Base-by-base conservation (phyloP, 192 early-diverging fungal species). In the Phycomyces nitens region DNA sequence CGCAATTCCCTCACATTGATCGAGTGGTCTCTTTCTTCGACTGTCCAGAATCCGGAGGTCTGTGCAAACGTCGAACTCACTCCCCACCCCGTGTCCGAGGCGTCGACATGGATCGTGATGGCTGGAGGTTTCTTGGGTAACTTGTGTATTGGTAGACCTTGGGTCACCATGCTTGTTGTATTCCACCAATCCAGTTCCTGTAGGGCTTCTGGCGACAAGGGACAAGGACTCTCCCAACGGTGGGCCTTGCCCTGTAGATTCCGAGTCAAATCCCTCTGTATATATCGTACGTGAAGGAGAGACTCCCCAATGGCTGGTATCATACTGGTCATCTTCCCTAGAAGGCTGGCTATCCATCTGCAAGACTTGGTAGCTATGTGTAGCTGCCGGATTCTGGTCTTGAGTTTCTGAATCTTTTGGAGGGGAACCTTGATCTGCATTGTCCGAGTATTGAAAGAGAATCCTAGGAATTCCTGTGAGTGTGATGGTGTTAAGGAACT, bases 1-100 rank as follows among this genome's bases (percentile, higher is more conserved):
- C 22, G 53, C 14, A 68, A 23, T n/a, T 62, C 67, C 40, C 58
- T 47, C n/a, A 57, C 60, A 22, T 69, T 69, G 23, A 69, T 56
- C 0, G 60, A 69, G 3, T 26, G 10, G 12, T 0, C 14, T 22
- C n/a, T 24, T 22, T 69, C 67, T 38, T 29, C 14, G 18, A 8
- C 11, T 2, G 42, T 60, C 60, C 67, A 69, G 0, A 12, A 56
- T 6, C 60, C 60, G 2, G 1, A 11, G 24, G 10, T 53, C 50
- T 29, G 40, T 22, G 0, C 51, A n/a, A 0, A 3, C 16, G 15
- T 20, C 23, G 16, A 53, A 62, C 0, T n/a, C 26, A 61, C 42
- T 44, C 67, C 67, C 60, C 60, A 69, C 0, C 60, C 67, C 10
- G 27, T 39, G 12, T 69, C 53, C 4, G 67, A 69, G 1, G 59